phyloP scores from a whole-genome alignment of 805 yeast species.

The Yamadazyma tumulicola region DNA sequence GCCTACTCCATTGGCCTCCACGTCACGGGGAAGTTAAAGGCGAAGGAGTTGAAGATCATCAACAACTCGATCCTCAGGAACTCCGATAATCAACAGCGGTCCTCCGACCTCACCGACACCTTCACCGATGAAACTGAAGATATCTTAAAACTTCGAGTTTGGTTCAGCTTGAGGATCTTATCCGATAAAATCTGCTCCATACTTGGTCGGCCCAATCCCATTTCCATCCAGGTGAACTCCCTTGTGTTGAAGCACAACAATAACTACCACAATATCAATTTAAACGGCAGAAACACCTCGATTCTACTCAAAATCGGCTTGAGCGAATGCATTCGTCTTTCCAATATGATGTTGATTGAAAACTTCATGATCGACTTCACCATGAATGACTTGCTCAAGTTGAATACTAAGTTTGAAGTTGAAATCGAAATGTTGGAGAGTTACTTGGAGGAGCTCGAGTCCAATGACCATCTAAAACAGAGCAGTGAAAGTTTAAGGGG shows the following conservation, averaged over 20 bases:
- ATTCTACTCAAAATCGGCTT: slow-evolving; percentile 44
- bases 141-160: slow-evolving; percentile 38
- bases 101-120: slow-evolving; percentile 9
- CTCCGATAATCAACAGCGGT: background rate
- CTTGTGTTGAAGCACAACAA: slow-evolving; percentile 21
- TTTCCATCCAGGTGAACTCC: slow-evolving; percentile 38
- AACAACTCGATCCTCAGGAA: slow-evolving; percentile 6
- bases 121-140: slow-evolving; percentile 34
- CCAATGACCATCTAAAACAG: background rate
- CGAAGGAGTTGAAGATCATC: slow-evolving; percentile 10
- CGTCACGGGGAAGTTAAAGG: slow-evolving; percentile 34
- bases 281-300: slow-evolving; percentile 21
- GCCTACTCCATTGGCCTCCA: slow-evolving; percentile 53
- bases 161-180: slow-evolving; percentile 48
- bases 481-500: background rate
- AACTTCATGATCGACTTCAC: slow-evolving; percentile 46
- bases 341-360: slow-evolving; percentile 50
- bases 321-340: slow-evolving; percentile 46
- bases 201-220: slow-evolving; percentile 54
- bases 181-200: slow-evolving; percentile 50
- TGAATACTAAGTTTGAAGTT: slow-evolving; percentile 38
- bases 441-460: slow-evolving; percentile 9
- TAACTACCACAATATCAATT: slow-evolving; percentile 15
- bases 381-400: slow-evolving; percentile 35
- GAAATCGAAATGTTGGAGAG: slow-evolving; percentile 36